Percentiles rank a stretch among this genome's conserved stretches.
Conservation (phyloP, 2,329 filamentous ascomycete genomes). For the Cercospora canescens region DNA sequence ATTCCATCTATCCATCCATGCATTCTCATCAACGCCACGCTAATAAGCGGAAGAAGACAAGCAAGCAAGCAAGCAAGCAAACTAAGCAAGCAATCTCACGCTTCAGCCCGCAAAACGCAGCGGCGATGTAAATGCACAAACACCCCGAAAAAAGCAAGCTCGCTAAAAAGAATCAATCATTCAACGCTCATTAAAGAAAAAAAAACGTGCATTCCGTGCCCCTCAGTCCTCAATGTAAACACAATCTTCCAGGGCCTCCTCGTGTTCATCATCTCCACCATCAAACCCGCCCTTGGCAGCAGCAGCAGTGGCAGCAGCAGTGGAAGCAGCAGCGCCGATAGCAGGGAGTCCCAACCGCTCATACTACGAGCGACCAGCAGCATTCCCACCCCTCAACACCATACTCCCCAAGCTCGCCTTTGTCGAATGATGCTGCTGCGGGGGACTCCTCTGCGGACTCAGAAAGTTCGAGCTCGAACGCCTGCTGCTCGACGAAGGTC, state of each 20-base stretch:
- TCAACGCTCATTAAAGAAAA: neutral
- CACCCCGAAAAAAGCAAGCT: too few species aligned
- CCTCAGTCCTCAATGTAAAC: neutral
- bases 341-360: neutral
- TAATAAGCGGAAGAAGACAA: neutral
- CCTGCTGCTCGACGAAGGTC: neutral
- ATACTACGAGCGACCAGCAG: slow-evolving; percentile 12
- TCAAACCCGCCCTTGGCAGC: neutral
- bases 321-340: neutral
- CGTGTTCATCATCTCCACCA: neutral
- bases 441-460: neutral
- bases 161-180: too few species aligned
- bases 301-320: neutral
- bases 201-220: neutral
- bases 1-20: neutral
- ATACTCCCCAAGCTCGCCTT: slow-evolving; percentile 8
- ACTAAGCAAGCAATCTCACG: neutral
- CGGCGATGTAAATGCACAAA: too few species aligned
- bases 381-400: slow-evolving; percentile 4
- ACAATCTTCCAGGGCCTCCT: neutral
- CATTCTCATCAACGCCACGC: neutral
- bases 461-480: neutral
- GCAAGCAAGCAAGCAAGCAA: too few species aligned
- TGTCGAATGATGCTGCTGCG: neutral
- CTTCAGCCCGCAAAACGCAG: too few species aligned